Evolutionary conservation across 2,329 filamentous ascomycete genomes (phyloP).

Genomic region (Ceratocystis colombiana): DNA sequence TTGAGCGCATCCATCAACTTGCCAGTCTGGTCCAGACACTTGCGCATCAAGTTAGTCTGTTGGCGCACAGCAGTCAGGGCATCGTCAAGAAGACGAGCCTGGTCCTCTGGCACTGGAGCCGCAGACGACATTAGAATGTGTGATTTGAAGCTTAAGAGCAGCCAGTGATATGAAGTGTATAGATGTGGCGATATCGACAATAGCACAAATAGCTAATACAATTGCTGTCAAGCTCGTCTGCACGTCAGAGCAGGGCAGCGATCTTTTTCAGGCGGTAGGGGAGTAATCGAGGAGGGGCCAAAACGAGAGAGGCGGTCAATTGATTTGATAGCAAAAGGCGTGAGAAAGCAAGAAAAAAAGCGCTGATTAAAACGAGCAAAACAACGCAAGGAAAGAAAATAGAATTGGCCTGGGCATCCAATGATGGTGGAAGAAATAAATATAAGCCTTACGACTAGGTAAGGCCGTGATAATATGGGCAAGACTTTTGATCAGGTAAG

Average conservation of each 20-base stretch:
- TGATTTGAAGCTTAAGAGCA: not conserved
- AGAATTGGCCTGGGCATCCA: not conserved
- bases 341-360: conserved; percentile 2
- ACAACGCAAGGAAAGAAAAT: conserved; percentile 2
- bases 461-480: not conserved
- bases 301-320: not conserved
- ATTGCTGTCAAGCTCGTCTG: too few species aligned
- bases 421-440: not conserved
- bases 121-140: conserved; percentile 40
- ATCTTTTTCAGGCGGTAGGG: not conserved
- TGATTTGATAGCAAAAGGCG: not conserved
- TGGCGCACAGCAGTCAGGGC: conserved; percentile 91
- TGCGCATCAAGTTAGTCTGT: conserved; percentile 94
- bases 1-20: conserved; percentile 99
- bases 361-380: conserved; percentile 11
- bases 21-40: conserved; percentile 89
- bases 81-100: conserved; percentile 92
- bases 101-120: conserved; percentile 58
- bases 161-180: not conserved
- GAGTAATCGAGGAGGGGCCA: not conserved
- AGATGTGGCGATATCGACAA: not conserved
- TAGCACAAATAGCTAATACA: too few species aligned
- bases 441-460: not conserved
- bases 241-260: too few species aligned
- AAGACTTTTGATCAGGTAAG: conserved; percentile 2